Percentiles rank a stretch among this genome's conserved stretches.
Conservation (phyloP, 2,329 filamentous ascomycete genomes). For the Saccharata proteae region DNA sequence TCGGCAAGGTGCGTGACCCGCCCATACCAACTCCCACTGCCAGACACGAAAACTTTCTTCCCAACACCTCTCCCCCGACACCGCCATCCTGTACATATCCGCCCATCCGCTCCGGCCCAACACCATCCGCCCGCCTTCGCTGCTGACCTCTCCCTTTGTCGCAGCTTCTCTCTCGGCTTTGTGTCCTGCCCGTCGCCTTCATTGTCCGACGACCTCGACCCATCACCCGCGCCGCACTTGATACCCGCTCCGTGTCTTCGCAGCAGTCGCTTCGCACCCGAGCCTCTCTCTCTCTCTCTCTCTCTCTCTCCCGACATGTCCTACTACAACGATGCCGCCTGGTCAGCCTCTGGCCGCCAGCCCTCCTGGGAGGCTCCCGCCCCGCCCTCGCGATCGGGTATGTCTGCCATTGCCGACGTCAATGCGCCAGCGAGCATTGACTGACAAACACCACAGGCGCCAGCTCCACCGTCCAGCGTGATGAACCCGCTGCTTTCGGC, state of each 20-base stretch:
- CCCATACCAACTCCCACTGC: slow-evolving; percentile 6
- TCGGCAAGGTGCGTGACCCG: slow-evolving; percentile 4
- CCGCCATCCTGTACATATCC: slow-evolving; percentile 9
- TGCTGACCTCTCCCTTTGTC: slow-evolving; percentile 1
- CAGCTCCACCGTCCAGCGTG: slow-evolving; percentile 53
- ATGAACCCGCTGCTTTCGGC: slow-evolving; percentile 67
- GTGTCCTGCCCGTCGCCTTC: neutral
- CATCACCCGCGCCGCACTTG: neutral
- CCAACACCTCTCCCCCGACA: slow-evolving; percentile 9
- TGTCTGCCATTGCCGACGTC: slow-evolving; percentile 17
- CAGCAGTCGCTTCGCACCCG: neutral
- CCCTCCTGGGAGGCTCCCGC: slow-evolving; percentile 61
- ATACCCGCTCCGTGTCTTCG: neutral
- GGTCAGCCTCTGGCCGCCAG: slow-evolving; percentile 52
- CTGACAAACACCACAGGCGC: slow-evolving; percentile 50
- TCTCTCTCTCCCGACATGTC: slow-evolving; percentile 37
- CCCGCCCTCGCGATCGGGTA: slow-evolving; percentile 62
- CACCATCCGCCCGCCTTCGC: neutral
- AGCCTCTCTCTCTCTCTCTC: slow-evolving; percentile 3
- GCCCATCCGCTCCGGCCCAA: slow-evolving; percentile 1
- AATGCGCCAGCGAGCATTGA: too few relatives aligned
- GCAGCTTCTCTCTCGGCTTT: neutral
- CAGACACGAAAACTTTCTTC: slow-evolving; percentile 9
- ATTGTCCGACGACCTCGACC: slow-evolving; percentile 2
- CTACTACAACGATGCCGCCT: slow-evolving; percentile 56